Evolutionary conservation across 2,329 filamentous ascomycete species (phyloP).

Genomic region (Colletotrichum sp.): DNA sequence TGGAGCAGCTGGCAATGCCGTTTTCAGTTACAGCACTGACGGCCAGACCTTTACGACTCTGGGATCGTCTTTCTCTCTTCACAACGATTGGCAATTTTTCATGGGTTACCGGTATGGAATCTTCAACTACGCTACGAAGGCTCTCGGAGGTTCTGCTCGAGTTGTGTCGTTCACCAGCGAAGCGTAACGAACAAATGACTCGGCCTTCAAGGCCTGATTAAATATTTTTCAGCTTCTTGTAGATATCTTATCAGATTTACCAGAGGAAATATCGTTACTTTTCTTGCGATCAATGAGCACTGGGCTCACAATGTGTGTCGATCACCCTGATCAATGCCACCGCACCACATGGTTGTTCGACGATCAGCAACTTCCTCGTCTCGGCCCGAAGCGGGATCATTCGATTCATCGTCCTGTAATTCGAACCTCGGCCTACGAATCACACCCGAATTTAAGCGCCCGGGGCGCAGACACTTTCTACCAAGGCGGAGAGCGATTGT

Average conservation of each 20-base stretch:
- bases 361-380: neutral
- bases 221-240: neutral
- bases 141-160: slow-evolving; percentile 21
- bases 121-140: slow-evolving; percentile 53
- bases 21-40: slow-evolving; percentile 46
- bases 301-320: neutral
- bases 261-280: neutral
- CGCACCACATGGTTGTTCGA: neutral
- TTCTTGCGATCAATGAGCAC: neutral
- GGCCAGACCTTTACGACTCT: slow-evolving; percentile 41
- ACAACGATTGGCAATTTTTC: slow-evolving; percentile 48
- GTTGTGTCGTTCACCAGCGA: neutral
- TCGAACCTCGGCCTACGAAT: neutral
- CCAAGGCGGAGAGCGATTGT: neutral
- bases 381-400: neutral
- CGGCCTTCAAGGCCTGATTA: neutral
- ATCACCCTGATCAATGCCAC: neutral
- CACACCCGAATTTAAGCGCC: neutral
- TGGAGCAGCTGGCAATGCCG: neutral
- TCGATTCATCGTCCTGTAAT: neutral
- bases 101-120: slow-evolving; percentile 54
- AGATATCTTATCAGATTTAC: neutral
- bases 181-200: neutral
- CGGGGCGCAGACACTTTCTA: neutral
- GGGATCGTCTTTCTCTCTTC: slow-evolving; percentile 39